Evolutionary conservation across 2,329 filamentous ascomycete species (phyloP).

Genomic region (Claviceps purpurea): DNA sequence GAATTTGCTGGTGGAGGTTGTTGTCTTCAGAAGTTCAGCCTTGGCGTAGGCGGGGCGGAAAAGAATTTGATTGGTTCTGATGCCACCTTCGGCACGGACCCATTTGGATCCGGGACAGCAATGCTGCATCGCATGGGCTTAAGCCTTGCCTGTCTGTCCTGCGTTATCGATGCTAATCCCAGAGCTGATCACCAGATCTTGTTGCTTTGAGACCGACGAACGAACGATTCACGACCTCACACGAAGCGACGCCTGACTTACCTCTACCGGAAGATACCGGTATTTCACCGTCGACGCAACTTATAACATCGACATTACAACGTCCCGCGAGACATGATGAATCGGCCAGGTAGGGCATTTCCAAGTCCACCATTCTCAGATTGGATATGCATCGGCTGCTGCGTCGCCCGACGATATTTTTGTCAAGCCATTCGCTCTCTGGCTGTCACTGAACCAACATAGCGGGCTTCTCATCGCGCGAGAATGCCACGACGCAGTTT

Average conservation of each 20-base stretch:
- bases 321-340: constrained; percentile 31
- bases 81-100: constrained; percentile 21
- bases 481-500: not conserved
- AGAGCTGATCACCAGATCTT: not conserved
- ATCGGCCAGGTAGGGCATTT: constrained; percentile 43
- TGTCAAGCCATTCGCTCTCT: not conserved
- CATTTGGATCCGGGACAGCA: constrained; percentile 25
- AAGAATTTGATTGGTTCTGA: constrained; percentile 15
- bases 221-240: not conserved
- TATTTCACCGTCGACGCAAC: not conserved
- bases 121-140: constrained; percentile 8
- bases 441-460: not conserved
- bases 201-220: not conserved
- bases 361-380: constrained; percentile 10
- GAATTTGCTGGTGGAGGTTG: not conserved
- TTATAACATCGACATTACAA: not conserved
- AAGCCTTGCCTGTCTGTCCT: constrained; percentile 13
- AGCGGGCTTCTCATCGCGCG: not conserved
- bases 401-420: not conserved
- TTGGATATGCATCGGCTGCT: constrained; percentile 1
- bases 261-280: not conserved
- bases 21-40: constrained; percentile 7
- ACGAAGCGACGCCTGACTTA: not conserved
- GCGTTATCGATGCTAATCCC: constrained; percentile 6
- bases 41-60: constrained; percentile 6